Percentiles rank a stretch among this genome's conserved stretches.
phyloP scores from a whole-genome alignment of 148 eudicot species.

The Rhododendron henanense region DNA sequence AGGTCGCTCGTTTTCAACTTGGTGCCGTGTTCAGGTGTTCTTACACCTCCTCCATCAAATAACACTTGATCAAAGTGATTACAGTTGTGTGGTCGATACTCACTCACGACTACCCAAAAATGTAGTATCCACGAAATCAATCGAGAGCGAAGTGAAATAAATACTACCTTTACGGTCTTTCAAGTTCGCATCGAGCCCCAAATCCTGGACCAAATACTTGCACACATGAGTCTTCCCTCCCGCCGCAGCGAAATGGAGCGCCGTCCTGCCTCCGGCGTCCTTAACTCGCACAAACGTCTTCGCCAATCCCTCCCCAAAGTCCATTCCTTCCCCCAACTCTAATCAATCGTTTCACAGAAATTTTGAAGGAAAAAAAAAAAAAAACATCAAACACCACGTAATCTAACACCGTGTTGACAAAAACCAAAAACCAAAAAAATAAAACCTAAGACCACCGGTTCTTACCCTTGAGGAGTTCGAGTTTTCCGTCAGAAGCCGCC shows the following conservation, averaged over 20 bases:
- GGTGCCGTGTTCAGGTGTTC: too few relatives aligned
- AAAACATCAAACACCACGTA: background rate
- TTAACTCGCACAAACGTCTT: background rate
- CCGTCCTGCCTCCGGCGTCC: background rate
- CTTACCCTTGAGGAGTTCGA: constrained; percentile 7
- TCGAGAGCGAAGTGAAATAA: background rate
- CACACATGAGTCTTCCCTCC: constrained; percentile 18
- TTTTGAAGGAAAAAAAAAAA: background rate
- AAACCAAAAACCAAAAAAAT: background rate
- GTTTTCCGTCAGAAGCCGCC: constrained; percentile 4
- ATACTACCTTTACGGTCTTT: constrained; percentile 16
- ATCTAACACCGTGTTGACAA: background rate
- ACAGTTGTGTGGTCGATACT: too few relatives aligned
- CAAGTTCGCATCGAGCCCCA: constrained; percentile 13
- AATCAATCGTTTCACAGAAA: background rate
- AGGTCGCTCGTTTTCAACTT: too few relatives aligned
- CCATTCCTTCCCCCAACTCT: constrained; percentile 9
- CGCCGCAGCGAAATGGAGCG: constrained; percentile 21
- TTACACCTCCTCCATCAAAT: too few relatives aligned
- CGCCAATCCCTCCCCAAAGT: constrained; percentile 4
- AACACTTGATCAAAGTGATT: too few relatives aligned
- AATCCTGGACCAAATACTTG: constrained; percentile 17
- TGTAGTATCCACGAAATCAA: too few relatives aligned
- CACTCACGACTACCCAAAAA: too few relatives aligned
- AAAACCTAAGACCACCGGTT: background rate